A percentile compares a stretch with the other conserved stretches of the same genome.
These are phyloP conservation scores for Ananas comosus DNA, from an alignment of 176 grass and related monocot genomes.

Conservation along the genomic window DNA sequence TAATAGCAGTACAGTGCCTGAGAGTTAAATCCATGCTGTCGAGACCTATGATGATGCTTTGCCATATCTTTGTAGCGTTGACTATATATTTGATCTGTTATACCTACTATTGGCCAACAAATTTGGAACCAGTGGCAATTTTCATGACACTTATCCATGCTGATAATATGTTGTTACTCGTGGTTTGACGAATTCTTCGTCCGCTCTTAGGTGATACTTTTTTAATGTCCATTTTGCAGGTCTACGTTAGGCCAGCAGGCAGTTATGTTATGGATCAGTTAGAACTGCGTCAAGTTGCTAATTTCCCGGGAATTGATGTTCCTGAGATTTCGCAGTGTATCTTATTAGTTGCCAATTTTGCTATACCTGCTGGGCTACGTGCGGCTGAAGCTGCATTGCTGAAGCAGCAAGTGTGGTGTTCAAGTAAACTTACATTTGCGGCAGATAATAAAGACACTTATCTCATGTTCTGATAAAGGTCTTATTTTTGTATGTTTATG, in stretches of 20 bases:
- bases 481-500: conserved; percentile 5
- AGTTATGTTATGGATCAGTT: conserved; percentile 82
- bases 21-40: not conserved
- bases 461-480: not conserved
- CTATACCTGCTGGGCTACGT: conserved; percentile 47
- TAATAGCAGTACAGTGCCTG: not conserved
- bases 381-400: conserved; percentile 46
- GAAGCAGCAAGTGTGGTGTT: conserved; percentile 37
- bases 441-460: not conserved
- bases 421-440: not conserved
- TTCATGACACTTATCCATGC: not conserved
- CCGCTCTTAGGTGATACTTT: not conserved
- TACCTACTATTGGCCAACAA: not conserved
- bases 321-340: conserved; percentile 34
- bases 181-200: not conserved
- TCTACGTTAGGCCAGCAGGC: conserved; percentile 71
- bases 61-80: not conserved
- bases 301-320: conserved; percentile 37
- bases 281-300: conserved; percentile 43
- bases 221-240: conserved; percentile 25
- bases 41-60: not conserved
- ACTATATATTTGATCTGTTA: not conserved
- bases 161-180: not conserved
- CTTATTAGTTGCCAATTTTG: conserved; percentile 51
- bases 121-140: not conserved